These are phyloP conservation scores for Zancudomyces culisetae DNA, from an alignment of 371 early-diverging fungal genomes.

Conservation along the genomic window DNA sequence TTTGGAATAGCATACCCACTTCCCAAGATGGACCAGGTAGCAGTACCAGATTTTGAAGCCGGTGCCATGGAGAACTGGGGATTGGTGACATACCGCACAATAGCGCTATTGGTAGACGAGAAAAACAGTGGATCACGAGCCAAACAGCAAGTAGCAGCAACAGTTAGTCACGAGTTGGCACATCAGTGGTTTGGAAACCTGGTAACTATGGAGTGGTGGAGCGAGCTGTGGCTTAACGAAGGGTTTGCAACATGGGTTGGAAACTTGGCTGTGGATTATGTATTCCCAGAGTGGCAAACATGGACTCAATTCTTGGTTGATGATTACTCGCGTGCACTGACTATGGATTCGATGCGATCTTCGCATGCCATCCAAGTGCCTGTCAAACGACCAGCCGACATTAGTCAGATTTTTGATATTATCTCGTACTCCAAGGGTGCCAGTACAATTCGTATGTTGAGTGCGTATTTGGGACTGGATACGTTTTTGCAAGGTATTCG, in stretches of 20 bases:
- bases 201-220: conserved; percentile 86
- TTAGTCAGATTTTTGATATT: conserved; percentile 64
- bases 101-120: conserved; percentile 46
- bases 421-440: conserved; percentile 87
- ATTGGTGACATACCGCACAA: conserved; percentile 69
- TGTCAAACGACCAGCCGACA: conserved; percentile 58
- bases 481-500: conserved; percentile 56
- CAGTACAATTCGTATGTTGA: conserved; percentile 78
- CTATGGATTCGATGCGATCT: conserved; percentile 57
- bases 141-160: conserved; percentile 59
- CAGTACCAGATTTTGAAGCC: conserved; percentile 36
- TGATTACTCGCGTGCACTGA: conserved; percentile 44
- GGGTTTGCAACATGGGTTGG: conserved; percentile 91
- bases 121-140: conserved; percentile 31
- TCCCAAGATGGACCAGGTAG: conserved; percentile 36
- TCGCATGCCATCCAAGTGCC: conserved; percentile 85
- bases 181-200: conserved; percentile 96
- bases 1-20: conserved; percentile 69
- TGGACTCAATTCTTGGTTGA: conserved; percentile 55
- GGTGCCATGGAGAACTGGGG: conserved; percentile 96
- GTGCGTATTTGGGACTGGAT: conserved; percentile 52
- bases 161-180: conserved; percentile 82
- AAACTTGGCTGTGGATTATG: conserved; percentile 52
- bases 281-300: conserved; percentile 57
- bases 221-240: conserved; percentile 89